Conservation (phyloP, 495 filamentous ascomycete species). For the Staphylotrichum longicolle region DNA sequence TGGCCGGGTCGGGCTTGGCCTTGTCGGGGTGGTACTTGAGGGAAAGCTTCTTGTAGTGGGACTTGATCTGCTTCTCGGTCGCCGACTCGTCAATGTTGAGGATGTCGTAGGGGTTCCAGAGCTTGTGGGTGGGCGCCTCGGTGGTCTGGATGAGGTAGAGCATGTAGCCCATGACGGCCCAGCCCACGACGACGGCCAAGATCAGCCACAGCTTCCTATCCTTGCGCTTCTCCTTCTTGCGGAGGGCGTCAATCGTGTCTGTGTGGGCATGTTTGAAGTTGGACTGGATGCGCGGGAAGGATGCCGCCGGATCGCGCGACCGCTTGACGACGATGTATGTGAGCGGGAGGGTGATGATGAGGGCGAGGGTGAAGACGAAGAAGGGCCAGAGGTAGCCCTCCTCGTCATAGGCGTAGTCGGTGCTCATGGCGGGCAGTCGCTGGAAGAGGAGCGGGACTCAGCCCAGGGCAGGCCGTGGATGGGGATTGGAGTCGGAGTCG, state of each 20-base stretch:
- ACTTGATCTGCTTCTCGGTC: conserved; percentile 85
- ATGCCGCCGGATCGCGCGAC: conserved; percentile 63
- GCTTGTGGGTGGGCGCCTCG: conserved; percentile 65
- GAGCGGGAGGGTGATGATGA: conserved; percentile 84
- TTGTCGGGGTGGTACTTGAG: conserved; percentile 93
- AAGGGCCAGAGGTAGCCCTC: conserved; percentile 98
- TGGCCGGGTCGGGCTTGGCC: conserved; percentile 70
- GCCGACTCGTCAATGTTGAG: conserved; percentile 81
- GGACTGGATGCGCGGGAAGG: conserved; percentile 54
- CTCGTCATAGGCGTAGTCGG: conserved; percentile 97
- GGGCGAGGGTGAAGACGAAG: conserved; percentile 88
- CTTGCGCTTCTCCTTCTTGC: conserved; percentile 83
- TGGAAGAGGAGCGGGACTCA: not conserved
- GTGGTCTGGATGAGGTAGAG: conserved; percentile 83
- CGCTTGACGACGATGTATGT: conserved; percentile 81
- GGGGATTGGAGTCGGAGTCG: not conserved
- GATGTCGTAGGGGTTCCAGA: conserved; percentile 97
- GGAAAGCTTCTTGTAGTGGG: conserved; percentile 79
- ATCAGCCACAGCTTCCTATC: conserved; percentile 87
- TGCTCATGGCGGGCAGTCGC: conserved; percentile 66
- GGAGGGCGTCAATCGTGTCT: conserved; percentile 79
- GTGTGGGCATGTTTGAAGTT: conserved; percentile 78
- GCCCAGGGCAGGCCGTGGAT: not conserved
- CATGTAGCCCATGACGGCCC: conserved; percentile 86
- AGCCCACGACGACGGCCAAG: conserved; percentile 70